Evolutionary conservation across 1,139 yeast genomes (phyloP).

Genomic region (Saccharomyces hybrid): DNA sequence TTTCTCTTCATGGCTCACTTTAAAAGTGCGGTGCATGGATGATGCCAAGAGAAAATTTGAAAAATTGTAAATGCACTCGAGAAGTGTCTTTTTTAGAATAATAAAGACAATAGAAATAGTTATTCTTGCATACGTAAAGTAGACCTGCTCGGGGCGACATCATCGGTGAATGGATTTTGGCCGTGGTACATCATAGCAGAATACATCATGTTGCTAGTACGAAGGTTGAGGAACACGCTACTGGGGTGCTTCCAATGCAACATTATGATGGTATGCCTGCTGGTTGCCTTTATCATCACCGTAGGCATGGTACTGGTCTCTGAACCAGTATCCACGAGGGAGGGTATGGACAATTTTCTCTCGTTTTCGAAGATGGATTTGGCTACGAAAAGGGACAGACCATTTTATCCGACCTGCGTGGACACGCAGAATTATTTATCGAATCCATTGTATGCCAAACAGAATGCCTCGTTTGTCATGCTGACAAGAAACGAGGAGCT

Average conservation of each 20-base stretch:
- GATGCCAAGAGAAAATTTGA: not conserved
- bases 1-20: not conserved
- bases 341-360: not conserved
- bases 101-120: not conserved
- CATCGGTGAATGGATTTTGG: not conserved
- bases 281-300: slow-evolving; percentile 8
- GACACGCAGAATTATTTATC: slow-evolving; percentile 31
- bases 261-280: slow-evolving; percentile 2
- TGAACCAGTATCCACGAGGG: not conserved
- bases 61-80: not conserved
- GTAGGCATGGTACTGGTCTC: not conserved
- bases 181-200: not conserved
- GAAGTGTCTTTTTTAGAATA: not conserved
- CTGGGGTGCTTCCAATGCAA: not conserved
- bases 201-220: not conserved
- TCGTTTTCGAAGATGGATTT: slow-evolving; percentile 16
- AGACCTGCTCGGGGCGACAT: not conserved
- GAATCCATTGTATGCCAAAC: slow-evolving; percentile 33
- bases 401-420: slow-evolving; percentile 47
- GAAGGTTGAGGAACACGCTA: not conserved
- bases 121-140: not conserved
- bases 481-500: slow-evolving; percentile 71
- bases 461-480: slow-evolving; percentile 76
- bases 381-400: slow-evolving; percentile 24
- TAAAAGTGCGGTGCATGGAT: not conserved